These are phyloP conservation scores for Biancaea sappan DNA, from an alignment of 306 rosid species.

Conservation along the genomic window DNA sequence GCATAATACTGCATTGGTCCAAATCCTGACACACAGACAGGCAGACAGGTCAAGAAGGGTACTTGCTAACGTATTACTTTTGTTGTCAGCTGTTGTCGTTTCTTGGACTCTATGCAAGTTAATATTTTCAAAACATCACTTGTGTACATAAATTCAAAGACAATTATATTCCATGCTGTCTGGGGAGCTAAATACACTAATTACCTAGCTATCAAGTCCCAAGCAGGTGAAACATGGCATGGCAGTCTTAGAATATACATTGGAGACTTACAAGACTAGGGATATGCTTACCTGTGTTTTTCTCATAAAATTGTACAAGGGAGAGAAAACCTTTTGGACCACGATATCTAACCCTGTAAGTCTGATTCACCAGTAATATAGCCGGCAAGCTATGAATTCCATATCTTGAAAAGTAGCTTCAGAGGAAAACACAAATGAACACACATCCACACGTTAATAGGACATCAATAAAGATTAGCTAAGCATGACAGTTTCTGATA, in stretches of 20 bases:
- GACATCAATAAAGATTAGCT: constrained; percentile 6
- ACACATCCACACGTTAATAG: background rate
- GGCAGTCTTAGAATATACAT: background rate
- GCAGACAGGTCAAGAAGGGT: background rate
- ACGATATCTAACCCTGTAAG: constrained; percentile 56
- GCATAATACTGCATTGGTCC: constrained; percentile 42
- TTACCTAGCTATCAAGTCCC: constrained; percentile 25
- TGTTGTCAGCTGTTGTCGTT: constrained; percentile 3
- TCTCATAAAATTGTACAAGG: constrained; percentile 63
- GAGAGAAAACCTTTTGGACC: constrained; percentile 53
- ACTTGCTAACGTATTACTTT: background rate
- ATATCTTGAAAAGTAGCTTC: constrained; percentile 71
- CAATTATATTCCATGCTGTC: background rate
- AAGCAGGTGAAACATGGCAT: constrained; percentile 6
- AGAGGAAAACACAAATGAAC: constrained; percentile 24
- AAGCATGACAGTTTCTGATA: constrained; percentile 7
- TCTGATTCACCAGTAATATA: constrained; percentile 64
- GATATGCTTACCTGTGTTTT: constrained; percentile 58
- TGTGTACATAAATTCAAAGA: background rate
- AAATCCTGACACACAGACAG: constrained; percentile 51
- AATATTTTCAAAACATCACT: background rate
- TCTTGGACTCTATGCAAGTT: background rate
- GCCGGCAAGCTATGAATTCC: constrained; percentile 81
- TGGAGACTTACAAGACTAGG: constrained; percentile 8
- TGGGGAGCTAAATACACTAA: background rate